phyloP scores from a whole-genome alignment of 495 filamentous ascomycete species.

The Tuber microsphaerosporum region DNA sequence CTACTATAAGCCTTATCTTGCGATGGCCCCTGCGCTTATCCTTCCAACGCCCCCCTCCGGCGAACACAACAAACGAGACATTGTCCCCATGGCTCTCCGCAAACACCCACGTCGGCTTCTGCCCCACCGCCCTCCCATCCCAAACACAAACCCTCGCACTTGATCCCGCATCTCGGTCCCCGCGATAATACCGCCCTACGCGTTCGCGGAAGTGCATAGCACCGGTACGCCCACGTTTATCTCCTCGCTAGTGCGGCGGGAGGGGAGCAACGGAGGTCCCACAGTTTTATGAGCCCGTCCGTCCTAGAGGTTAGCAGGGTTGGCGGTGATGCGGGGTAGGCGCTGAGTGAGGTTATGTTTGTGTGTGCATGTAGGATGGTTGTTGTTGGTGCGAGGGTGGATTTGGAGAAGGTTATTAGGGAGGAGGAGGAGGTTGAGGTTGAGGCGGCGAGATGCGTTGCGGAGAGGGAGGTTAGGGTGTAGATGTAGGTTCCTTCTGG shows the following conservation, averaged over 20 bases:
- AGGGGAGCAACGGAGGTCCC: conserved; percentile 46
- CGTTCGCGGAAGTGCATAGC: conserved; percentile 7
- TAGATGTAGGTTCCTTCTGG: conserved; percentile 49
- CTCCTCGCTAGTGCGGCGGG: conserved; percentile 33
- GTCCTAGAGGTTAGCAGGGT: conserved; percentile 56
- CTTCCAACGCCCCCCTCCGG: conserved; percentile 7
- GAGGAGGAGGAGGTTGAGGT: conserved; percentile 48
- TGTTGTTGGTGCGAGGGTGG: conserved; percentile 46
- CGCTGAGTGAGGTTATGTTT: conserved; percentile 54
- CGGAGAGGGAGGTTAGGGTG: conserved; percentile 46
- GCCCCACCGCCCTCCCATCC: conserved; percentile 43
- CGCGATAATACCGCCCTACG: conserved; percentile 54
- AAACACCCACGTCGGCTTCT: conserved; percentile 52
- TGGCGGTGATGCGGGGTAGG: conserved; percentile 42
- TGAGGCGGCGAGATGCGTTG: conserved; percentile 50
- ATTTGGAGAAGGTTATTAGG: conserved; percentile 53
- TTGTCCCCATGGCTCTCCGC: conserved; percentile 88
- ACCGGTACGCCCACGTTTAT: conserved; percentile 11
- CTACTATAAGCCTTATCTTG: neutral
- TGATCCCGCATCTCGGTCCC: conserved; percentile 72
- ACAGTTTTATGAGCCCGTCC: conserved; percentile 54
- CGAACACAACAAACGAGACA: conserved; percentile 52
- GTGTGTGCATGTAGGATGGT: conserved; percentile 48
- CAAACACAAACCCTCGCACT: conserved; percentile 66
- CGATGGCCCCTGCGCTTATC: conserved; percentile 29